These are phyloP conservation scores for Alternaria brassicicola DNA, from an alignment of 2,329 filamentous ascomycete genomes.

Conservation along the genomic window DNA sequence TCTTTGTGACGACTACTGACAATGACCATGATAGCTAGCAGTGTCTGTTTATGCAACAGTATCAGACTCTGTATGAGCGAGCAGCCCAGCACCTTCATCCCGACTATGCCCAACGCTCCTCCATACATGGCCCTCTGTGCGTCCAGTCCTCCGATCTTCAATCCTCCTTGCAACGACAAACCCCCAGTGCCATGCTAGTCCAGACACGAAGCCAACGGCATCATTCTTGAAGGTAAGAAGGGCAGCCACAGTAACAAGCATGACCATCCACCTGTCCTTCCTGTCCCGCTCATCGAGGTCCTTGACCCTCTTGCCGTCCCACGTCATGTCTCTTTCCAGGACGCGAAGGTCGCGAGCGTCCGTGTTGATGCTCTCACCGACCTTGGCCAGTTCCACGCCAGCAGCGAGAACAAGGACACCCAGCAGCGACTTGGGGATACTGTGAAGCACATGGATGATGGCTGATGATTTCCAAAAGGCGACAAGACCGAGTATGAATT, in stretches of 20 bases:
- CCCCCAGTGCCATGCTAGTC: constrained; percentile 77
- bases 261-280: constrained; percentile 80
- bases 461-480: constrained; percentile 69
- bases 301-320: constrained; percentile 55
- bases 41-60: constrained; percentile 5
- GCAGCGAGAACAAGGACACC: constrained; percentile 90
- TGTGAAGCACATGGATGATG: constrained; percentile 71
- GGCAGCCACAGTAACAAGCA: constrained; percentile 84
- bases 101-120: constrained; percentile 25
- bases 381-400: constrained; percentile 84
- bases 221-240: constrained; percentile 89
- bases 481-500: constrained; percentile 73
- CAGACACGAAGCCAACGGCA: constrained; percentile 82
- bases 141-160: constrained; percentile 31
- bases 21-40: background rate
- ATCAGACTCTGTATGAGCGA: constrained; percentile 39
- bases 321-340: constrained; percentile 34
- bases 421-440: constrained; percentile 77
- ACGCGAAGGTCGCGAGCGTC: constrained; percentile 65
- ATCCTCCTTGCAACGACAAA: constrained; percentile 52
- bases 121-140: constrained; percentile 31
- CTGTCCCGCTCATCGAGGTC: constrained; percentile 70
- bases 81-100: constrained; percentile 30
- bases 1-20: background rate
- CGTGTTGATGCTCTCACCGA: constrained; percentile 83